A percentile compares a stretch with the other conserved stretches of the same genome.
Evolutionary conservation across 768 basidiomycete species (phyloP).

Genomic region (Trametes elegans): DNA sequence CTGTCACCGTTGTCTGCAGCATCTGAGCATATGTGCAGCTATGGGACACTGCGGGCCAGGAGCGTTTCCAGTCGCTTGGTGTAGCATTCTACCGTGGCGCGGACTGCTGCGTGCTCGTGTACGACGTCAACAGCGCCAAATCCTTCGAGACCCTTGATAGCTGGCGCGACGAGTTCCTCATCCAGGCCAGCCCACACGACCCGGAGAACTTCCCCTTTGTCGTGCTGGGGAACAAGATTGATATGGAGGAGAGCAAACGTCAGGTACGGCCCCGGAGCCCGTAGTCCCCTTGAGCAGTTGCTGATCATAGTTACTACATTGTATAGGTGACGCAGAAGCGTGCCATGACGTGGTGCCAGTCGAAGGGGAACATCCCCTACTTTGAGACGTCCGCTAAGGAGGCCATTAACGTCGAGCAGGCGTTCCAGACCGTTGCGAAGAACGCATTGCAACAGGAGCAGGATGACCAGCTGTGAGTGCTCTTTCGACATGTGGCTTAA

Average conservation of each 20-base stretch:
- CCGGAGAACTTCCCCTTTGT: slow-evolving; percentile 99
- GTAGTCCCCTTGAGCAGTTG: neutral
- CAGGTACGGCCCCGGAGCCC: slow-evolving; percentile 55
- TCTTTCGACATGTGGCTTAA: slow-evolving; percentile 13
- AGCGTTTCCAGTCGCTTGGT: slow-evolving; percentile 98
- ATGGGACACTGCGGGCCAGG: slow-evolving; percentile 99
- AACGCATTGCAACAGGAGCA: slow-evolving; percentile 97
- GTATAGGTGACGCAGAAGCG: slow-evolving; percentile 95
- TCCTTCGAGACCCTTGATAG: slow-evolving; percentile 98
- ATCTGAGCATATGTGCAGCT: slow-evolving; percentile 48
- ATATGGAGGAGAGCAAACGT: slow-evolving; percentile 97
- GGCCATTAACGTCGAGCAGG: slow-evolving; percentile 99
- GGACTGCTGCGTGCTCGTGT: slow-evolving; percentile 98
- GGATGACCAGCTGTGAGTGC: slow-evolving; percentile 86
- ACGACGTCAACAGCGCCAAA: slow-evolving; percentile 98
- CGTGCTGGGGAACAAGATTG: slow-evolving; percentile 99
- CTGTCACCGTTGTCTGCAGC: neutral
- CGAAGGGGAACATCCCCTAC: slow-evolving; percentile 99
- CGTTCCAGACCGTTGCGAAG: slow-evolving; percentile 99
- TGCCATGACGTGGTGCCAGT: slow-evolving; percentile 99
- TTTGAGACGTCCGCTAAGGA: slow-evolving; percentile 99
- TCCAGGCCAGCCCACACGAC: slow-evolving; percentile 97
- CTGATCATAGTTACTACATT: neutral
- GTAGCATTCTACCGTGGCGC: slow-evolving; percentile 99
- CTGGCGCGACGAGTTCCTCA: slow-evolving; percentile 99